A percentile compares a stretch with the other conserved stretches of the same genome.
Evolutionary conservation across 2,329 filamentous ascomycete species (phyloP).

Genomic region (Penicillium griseofulvum): DNA sequence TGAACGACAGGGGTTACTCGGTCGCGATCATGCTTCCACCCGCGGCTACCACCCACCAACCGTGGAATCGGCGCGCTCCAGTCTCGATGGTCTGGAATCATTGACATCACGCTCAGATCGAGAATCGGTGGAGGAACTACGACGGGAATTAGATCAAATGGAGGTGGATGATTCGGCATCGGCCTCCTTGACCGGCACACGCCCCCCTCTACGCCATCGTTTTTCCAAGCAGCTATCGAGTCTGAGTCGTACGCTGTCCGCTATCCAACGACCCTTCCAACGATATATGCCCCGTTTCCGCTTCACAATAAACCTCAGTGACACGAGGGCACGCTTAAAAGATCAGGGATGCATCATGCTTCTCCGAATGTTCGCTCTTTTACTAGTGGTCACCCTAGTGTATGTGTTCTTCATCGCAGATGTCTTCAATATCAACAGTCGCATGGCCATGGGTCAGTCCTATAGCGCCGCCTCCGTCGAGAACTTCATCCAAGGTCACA

Average conservation of each 20-base stretch:
- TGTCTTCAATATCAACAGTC: slow-evolving; percentile 67
- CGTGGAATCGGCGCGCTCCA: slow-evolving; percentile 73
- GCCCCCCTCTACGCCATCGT: slow-evolving; percentile 46
- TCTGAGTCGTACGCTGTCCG: slow-evolving; percentile 57
- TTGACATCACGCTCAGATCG: slow-evolving; percentile 53
- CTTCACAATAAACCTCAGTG: slow-evolving; percentile 40
- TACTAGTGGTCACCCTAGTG: slow-evolving; percentile 72
- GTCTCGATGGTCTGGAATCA: slow-evolving; percentile 56
- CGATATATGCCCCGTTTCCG: slow-evolving; percentile 44
- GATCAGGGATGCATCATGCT: slow-evolving; percentile 64
- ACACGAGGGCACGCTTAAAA: slow-evolving; percentile 36
- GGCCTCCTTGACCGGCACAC: slow-evolving; percentile 25
- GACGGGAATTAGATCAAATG: slow-evolving; percentile 84
- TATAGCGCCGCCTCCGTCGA: slow-evolving; percentile 84
- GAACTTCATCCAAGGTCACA: slow-evolving; percentile 67
- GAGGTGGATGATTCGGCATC: slow-evolving; percentile 69
- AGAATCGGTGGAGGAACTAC: slow-evolving; percentile 62
- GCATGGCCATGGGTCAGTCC: slow-evolving; percentile 63
- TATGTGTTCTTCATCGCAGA: slow-evolving; percentile 86
- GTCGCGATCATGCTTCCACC: slow-evolving; percentile 38
- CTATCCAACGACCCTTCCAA: slow-evolving; percentile 53
- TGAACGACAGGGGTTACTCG: slow-evolving; percentile 38
- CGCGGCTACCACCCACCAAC: slow-evolving; percentile 74
- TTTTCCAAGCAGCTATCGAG: slow-evolving; percentile 58
- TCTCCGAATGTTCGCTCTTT: slow-evolving; percentile 69